Conservation (phyloP, 169 alveolate genomes). For the Plasmodium sp. region DNA sequence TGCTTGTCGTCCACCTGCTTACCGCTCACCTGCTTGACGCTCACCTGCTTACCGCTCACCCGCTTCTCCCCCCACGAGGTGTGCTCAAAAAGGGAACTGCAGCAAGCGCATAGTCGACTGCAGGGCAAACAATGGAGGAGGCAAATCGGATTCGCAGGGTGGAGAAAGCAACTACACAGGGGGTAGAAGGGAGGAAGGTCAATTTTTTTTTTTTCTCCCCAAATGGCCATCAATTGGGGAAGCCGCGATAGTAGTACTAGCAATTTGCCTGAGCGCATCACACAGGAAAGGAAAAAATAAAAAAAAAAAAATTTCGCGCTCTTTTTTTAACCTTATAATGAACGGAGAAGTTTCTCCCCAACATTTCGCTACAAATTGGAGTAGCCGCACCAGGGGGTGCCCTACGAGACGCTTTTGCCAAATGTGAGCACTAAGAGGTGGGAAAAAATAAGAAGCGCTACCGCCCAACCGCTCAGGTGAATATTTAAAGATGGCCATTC, state of each 20-base stretch:
- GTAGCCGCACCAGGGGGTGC: background rate
- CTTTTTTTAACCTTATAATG: background rate
- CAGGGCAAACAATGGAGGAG: background rate
- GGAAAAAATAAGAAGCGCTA: background rate
- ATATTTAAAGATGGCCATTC: background rate
- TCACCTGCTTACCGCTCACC: background rate
- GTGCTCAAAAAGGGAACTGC: background rate
- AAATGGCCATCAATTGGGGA: background rate
- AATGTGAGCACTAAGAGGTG: background rate
- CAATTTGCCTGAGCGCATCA: background rate
- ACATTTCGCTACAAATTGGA: background rate
- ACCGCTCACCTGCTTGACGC: background rate
- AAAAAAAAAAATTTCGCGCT: background rate
- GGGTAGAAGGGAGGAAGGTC: background rate
- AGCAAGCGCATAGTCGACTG: background rate
- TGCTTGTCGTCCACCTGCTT: too few relatives aligned
- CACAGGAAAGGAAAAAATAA: background rate
- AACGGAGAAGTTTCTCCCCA: background rate
- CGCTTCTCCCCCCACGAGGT: background rate
- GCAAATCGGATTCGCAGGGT: background rate
- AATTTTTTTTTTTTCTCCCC: background rate
- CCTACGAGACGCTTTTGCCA: background rate
- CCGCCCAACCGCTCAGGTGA: background rate
- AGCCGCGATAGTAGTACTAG: background rate
- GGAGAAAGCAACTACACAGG: background rate